Evolutionary conservation across 257 asterid species (phyloP).

Genomic region (Catharanthus roseus): DNA sequence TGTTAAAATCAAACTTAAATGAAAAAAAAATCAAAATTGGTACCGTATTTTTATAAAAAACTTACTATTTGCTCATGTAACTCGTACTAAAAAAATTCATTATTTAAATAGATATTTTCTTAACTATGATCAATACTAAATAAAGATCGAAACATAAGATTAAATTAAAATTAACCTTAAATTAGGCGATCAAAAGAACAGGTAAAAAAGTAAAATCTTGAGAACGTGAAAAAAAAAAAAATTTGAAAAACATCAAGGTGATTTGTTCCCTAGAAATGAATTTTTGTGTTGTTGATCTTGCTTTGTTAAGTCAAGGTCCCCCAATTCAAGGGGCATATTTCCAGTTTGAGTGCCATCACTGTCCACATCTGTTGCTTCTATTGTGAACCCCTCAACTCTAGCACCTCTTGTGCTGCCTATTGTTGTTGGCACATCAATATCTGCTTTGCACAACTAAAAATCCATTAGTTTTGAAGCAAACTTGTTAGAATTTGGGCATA

Average conservation of each 20-base stretch:
- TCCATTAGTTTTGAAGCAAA: too few relatives aligned
- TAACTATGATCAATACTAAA: too few relatives aligned
- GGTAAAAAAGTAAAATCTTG: neutral
- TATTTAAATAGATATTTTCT: too few relatives aligned
- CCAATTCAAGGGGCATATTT: slow-evolving; percentile 51
- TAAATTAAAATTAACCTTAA: neutral
- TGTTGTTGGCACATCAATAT: slow-evolving; percentile 26
- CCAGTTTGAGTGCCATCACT: slow-evolving; percentile 50
- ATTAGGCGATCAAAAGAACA: neutral
- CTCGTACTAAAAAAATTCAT: too few relatives aligned
- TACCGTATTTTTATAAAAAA: too few relatives aligned
- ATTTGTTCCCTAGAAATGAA: slow-evolving; percentile 17
- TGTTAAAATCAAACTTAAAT: too few relatives aligned
- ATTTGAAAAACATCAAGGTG: neutral
- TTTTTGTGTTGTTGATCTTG: slow-evolving; percentile 17
- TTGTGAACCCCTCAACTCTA: slow-evolving; percentile 41
- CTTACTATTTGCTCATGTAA: too few relatives aligned
- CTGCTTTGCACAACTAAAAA: slow-evolving; percentile 19
- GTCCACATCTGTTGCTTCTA: slow-evolving; percentile 47
- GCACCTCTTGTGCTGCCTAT: slow-evolving; percentile 26
- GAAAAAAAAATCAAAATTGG: too few relatives aligned
- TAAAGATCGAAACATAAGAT: neutral
- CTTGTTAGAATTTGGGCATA: too few relatives aligned
- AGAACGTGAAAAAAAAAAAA: neutral
- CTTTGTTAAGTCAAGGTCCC: slow-evolving; percentile 25